Evolutionary conservation across 2,329 filamentous ascomycete species (phyloP).

Genomic region (Mollisia scopiformis): DNA sequence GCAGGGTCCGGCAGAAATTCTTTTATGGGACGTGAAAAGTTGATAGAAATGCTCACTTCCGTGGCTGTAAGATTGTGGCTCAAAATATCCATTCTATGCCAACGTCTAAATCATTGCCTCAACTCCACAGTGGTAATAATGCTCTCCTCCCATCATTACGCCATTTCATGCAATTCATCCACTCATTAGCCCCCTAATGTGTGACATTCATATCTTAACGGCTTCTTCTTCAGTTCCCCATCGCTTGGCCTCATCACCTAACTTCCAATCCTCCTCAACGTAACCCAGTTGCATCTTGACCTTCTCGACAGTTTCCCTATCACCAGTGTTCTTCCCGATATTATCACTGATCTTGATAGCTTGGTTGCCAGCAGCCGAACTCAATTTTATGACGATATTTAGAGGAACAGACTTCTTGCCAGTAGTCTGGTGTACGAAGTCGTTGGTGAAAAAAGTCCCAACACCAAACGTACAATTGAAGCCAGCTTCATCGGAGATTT

Average conservation of each 20-base stretch:
- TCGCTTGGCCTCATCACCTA: slow-evolving; percentile 80
- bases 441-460: slow-evolving; percentile 94
- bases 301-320: slow-evolving; percentile 74
- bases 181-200: background rate
- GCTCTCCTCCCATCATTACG: background rate
- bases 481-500: slow-evolving; percentile 75
- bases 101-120: background rate
- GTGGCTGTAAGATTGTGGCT: background rate
- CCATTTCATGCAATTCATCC: background rate
- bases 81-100: background rate
- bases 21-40: no score
- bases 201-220: background rate
- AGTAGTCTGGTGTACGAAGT: slow-evolving; percentile 74
- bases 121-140: background rate
- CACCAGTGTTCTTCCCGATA: slow-evolving; percentile 87
- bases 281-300: slow-evolving; percentile 90
- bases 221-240: slow-evolving; percentile 56
- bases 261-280: slow-evolving; percentile 79
- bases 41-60: background rate
- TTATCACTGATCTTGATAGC: slow-evolving; percentile 95
- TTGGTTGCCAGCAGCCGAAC: slow-evolving; percentile 76
- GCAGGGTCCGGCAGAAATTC: no score
- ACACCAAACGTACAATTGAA: slow-evolving; percentile 92
- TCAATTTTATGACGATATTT: slow-evolving; percentile 98
- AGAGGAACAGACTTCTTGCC: slow-evolving; percentile 85